Base-by-base conservation (phyloP, 345 rosid species). In the Hevea brasiliensis region DNA sequence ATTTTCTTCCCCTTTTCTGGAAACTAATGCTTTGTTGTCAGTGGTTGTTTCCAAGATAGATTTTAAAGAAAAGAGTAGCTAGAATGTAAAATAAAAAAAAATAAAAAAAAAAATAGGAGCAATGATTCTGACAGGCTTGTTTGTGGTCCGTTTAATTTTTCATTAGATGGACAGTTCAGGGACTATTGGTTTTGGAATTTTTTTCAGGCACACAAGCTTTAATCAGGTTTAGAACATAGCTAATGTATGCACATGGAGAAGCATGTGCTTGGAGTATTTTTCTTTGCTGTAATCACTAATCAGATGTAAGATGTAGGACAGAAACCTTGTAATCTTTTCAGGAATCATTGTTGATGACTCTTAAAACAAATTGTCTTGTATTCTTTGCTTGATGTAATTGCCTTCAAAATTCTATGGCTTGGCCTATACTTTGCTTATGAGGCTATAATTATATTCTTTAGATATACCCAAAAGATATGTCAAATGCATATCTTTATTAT, bases 91-190 rank as follows among this genome's bases (percentile, higher is more conserved):
- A n/a, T n/a, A n/a, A n/a, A n/a, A n/a, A n/a, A n/a, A n/a, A n/a
- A n/a, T n/a, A n/a, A n/a, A 68, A 27, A 69, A 67, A 79, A 78
- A 63, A 67, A 65, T 70, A 32, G 56, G 57, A 41, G 63, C 72
- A 3, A 27, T 40, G 37, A 61, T 41, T 50, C 65, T 17, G 45
- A 59, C 17, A 67, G 65, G 40, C 64, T 27, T 56, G 32, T 68
- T 68, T 35, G 21, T 44, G 40, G 21, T 29, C 3, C 27, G 2
- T 15, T 35, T 11, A 61, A 29, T 23, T 24, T 27, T 23, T 17
- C 3, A 32, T 32, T 32, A 32, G 37, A 2, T 2, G 37, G 5
- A 48, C 12, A 7, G 17, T 5, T 50, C 11, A 14, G 15, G 55
- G 55, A 20, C 7, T 29, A 23, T 45, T 65, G 10, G 21, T 65